Base-by-base conservation (phyloP, 164 flowering plant genomes). In the Nymphaea thermarum region DNA sequence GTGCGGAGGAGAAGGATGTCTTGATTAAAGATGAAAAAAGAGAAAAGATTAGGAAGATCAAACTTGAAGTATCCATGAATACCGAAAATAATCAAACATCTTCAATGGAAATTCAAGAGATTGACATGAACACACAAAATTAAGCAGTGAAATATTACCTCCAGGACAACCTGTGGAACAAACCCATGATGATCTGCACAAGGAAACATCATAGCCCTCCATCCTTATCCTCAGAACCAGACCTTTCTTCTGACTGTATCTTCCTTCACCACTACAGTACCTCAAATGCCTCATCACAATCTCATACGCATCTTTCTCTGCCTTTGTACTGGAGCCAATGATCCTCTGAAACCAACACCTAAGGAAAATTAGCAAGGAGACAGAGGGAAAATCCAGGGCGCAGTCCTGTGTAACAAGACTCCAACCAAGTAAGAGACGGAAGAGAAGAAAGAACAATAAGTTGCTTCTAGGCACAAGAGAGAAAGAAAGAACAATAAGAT, bases 141-240 rank as follows among this genome's bases (percentile, higher is more conserved):
- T 47, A 3, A 12, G 55, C 17, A 44, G 4, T 17, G 36, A 16
- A 43, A 60, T 66, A 41, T 66, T 65, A 83, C 84, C 82, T 72
- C 76, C 81, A 64, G 76, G 76, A 67, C 81, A 80, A 44, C 71
- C 67, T 14, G 45, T 59, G 66, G 78, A 70, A 59, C 82, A 67
- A 66, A 51, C 72, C 84, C 86, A 83, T 70, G 86, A 79, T 36
- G 81, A 77, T 5, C 71, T 77, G 73, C 83, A 81, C 3, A 82
- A 70, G 70, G 81, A 81, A 68, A 86, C 82, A 70, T 71, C 55
- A 70, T 65, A 80, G 14, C 85, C 85, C 66, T 81, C 80, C 67
- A 60, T 71, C 64, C 73, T 78, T 43, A 85, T 63, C 70, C 68
- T 70, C 77, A 59, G 74, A 18, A 77, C 78, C 43, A 83, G 69